Evolutionary conservation across 345 rosid species (phyloP), one percentile per base, ranked within the genome.

Genomic region (sweet orange (Citrus sinensis)): DNA sequence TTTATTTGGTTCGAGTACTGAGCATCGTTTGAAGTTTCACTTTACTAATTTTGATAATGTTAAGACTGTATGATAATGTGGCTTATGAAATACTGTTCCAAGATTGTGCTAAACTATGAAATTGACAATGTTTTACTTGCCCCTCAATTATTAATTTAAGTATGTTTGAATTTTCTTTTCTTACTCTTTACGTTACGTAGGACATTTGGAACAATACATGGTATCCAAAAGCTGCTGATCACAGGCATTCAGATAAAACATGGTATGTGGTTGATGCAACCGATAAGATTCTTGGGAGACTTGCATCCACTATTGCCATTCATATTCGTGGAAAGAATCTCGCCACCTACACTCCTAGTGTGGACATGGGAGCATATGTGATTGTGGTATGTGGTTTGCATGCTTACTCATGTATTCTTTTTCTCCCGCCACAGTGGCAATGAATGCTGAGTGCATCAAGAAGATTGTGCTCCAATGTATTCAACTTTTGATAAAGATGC

Each of bases 281-380:
- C 0, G 98, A 96, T 67, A 92, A 92, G 69, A 90, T 93, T 81
- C 95, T 93, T 1, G 97, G 99, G 42, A 89, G 99, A 74, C 84
- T 92, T 67, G 97, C 98, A 11, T 93, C 99, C 0, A 94, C 98
- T 30, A 94, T 96, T 83, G 92, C 98, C 76, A 87, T 91, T 65
- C 80, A 91, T 71, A 94, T 96, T 75, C 95, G 99, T 65, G 99
- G 99, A 76, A 96, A 92, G 92, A 88, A 94, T 82, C 89, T 96
- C 79, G 85, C 93, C 4, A 89, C 97, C 4, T 96, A 83, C 89
- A 96, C 98, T 84, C 98, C 98, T 42, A 94, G 98, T 81, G 98
- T 96, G 1, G 98, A 96, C 90, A 92, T 93, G 99, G 99, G 99
- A 61, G 94, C 98, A 2, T 96, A 92, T 83, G 99, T 96, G 66